Base-by-base conservation (phyloP, 306 rosid species). In the Prosopis cineraria region DNA sequence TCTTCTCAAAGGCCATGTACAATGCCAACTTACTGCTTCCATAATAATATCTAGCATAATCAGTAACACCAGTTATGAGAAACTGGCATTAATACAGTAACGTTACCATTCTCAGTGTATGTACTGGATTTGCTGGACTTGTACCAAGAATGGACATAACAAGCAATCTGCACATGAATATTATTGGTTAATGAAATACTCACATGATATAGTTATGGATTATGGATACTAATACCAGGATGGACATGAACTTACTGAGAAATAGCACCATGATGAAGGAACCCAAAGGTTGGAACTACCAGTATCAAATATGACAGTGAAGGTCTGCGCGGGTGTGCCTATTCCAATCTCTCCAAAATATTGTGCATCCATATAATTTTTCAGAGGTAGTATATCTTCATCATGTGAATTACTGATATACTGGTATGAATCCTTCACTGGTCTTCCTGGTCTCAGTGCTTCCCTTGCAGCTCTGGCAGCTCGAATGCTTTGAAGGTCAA, bases 251-350 rank as follows among this genome's bases (percentile, higher is more conserved):
- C 97, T 84, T 81, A 91, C 98, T 36, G 98, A 90, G 48, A 93
- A 87, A 67, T 82, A 87, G 85, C 98, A 93, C 78, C 86, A 87
- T 25, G 97, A 85, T 68, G 98, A 93, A 67, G 97, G 98, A 80
- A 93, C 93, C 98, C 97, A 93, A 27, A 93, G 92, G 82, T 93
- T 93, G 82, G 98, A 89, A 75, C 97, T 93, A n/a, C 97, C 98
- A 6, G 97, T 90, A 79, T 93, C 98, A 68, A 93, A 91, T 69
- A 93, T 81, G 82, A 93, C 93, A 65, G 92, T 84, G 85, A 93
- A 93, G 24, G 78, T 80, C 83, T 93, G 98, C 36, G 93, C 84
- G 16, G 98, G 98, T 3, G 98, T 81, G 65, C 97, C 98, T 70
- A 93, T 88, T 71, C 91, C 90, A 79, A 93, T 90, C 90, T 88